phyloP scores from a whole-genome alignment of 179 eudicot species.

The Silene vulgaris region DNA sequence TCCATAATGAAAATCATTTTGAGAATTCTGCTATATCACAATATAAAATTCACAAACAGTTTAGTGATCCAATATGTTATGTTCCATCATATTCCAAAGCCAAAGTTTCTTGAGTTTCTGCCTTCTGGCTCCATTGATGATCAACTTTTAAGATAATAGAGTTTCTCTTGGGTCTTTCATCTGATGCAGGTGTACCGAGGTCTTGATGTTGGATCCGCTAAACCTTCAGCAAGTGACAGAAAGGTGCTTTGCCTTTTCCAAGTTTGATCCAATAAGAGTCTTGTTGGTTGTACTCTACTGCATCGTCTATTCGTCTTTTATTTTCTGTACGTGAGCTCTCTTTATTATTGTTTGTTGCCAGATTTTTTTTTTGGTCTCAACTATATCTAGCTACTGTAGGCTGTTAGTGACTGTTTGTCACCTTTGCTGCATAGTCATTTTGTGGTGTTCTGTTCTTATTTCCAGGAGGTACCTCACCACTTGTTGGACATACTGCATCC shows the following conservation, averaged over 20 bases:
- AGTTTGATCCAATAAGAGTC: conserved; percentile 18
- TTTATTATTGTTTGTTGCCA: background rate
- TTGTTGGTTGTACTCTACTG: conserved; percentile 21
- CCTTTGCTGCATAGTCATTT: background rate
- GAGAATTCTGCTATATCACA: background rate
- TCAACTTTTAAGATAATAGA: background rate
- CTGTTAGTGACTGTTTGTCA: background rate
- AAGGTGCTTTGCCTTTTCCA: conserved; percentile 42
- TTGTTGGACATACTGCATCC: conserved; percentile 90
- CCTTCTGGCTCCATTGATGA: background rate
- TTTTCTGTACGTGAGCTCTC: background rate
- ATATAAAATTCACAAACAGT: background rate
- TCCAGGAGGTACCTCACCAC: conserved; percentile 93
- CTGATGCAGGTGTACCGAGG: conserved; percentile 77
- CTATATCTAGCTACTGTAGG: background rate
- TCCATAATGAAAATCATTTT: too few relatives aligned
- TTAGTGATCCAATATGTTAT: background rate
- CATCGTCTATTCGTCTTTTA: background rate
- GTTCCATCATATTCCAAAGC: background rate
- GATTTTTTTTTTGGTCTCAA: background rate
- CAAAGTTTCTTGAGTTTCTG: background rate
- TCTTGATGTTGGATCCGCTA: conserved; percentile 96
- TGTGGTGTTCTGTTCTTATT: conserved; percentile 9
- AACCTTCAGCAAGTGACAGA: conserved; percentile 72
- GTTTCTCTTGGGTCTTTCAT: background rate